These are phyloP conservation scores for Chlorella ohadii DNA, from an alignment of 139 green algal species.

Conservation along the genomic window DNA sequence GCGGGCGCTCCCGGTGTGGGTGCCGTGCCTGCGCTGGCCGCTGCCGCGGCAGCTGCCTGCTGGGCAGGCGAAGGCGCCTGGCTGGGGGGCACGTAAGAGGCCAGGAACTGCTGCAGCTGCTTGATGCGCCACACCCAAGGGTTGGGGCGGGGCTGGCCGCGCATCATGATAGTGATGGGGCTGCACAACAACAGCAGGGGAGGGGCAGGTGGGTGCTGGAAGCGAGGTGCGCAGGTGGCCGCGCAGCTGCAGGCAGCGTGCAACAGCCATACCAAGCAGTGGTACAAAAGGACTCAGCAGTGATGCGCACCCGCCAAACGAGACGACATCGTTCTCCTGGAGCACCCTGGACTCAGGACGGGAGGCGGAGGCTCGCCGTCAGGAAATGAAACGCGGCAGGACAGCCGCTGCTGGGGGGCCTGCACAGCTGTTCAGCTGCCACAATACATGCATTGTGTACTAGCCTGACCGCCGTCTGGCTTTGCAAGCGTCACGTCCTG, in stretches of 20 bases:
- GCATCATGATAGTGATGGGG: neutral
- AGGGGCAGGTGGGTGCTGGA: neutral
- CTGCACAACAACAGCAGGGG: neutral
- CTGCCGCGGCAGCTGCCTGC: neutral
- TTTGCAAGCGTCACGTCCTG: too few relatives aligned
- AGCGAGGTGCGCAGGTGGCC: neutral
- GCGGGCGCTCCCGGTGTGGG: neutral
- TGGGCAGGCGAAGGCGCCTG: neutral
- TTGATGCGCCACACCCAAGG: slow-evolving; percentile 18
- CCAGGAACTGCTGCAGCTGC: slow-evolving; percentile 22
- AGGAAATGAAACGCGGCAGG: too few relatives aligned
- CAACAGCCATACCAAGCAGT: neutral
- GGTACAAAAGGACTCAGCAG: neutral
- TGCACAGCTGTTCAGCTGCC: too few relatives aligned
- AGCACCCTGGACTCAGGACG: slow-evolving; percentile 8
- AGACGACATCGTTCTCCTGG: slow-evolving; percentile 17
- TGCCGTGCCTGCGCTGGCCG: neutral
- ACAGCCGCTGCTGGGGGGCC: neutral
- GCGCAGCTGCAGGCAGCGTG: neutral
- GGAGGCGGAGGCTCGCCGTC: too few relatives aligned
- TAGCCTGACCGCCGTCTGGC: too few relatives aligned
- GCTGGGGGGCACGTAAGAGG: neutral
- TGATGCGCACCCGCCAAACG: slow-evolving; percentile 14
- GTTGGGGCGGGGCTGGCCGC: neutral
- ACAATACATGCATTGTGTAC: too few relatives aligned